Conservation (phyloP, 2,329 filamentous ascomycete genomes). For the Bipolaris oryzae region DNA sequence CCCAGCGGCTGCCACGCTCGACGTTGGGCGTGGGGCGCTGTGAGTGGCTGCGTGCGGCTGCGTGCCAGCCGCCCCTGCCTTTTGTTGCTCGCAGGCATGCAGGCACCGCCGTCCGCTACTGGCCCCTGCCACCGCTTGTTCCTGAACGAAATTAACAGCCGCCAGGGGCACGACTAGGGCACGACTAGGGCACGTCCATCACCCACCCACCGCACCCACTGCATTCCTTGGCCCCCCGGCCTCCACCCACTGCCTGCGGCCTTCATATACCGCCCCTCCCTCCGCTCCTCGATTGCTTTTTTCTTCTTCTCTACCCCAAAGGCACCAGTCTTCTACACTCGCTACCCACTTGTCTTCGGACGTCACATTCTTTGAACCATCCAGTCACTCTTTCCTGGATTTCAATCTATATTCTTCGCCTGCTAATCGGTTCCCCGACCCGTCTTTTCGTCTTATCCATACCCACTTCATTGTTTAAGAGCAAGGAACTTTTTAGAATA, state of each 20-base stretch:
- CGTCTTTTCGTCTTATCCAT: conserved; percentile 28
- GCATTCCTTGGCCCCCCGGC: conserved; percentile 36
- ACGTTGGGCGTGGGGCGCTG: conserved; percentile 15
- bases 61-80: conserved; percentile 20
- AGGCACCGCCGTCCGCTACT: conserved; percentile 28
- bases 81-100: background rate
- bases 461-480: conserved; percentile 29
- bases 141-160: conserved; percentile 46
- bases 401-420: conserved; percentile 22
- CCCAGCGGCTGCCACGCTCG: conserved; percentile 26
- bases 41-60: conserved; percentile 33
- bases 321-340: conserved; percentile 44
- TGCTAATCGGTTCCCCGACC: conserved; percentile 40
- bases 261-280: conserved; percentile 42
- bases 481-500: conserved; percentile 27
- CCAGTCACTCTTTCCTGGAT: conserved; percentile 49
- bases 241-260: conserved; percentile 33
- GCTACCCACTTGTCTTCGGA: conserved; percentile 42
- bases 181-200: conserved; percentile 3
- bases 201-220: conserved; percentile 17
- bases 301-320: conserved; percentile 44
- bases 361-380: conserved; percentile 43
- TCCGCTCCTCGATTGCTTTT: conserved; percentile 22
- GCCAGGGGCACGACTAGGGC: conserved; percentile 33
- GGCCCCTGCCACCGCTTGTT: conserved; percentile 32